phyloP scores from a whole-genome alignment of 768 basidiomycete species.

The Tulasnella sp. region DNA sequence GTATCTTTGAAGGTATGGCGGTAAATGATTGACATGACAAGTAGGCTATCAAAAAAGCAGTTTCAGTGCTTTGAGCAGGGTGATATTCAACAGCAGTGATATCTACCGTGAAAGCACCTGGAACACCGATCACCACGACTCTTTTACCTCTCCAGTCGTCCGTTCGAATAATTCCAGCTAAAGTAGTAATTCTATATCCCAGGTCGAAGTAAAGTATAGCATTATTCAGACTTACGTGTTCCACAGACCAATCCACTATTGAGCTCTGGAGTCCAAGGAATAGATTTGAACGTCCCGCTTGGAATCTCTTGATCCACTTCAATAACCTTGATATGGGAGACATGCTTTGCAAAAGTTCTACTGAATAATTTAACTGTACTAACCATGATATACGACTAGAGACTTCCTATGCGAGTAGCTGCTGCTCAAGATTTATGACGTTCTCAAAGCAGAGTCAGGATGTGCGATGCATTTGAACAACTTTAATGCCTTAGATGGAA shows the following conservation, averaged over 20 bases:
- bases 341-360: no score
- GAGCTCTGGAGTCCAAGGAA: slow-evolving; percentile 50
- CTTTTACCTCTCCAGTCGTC: slow-evolving; percentile 60
- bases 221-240: slow-evolving; percentile 37
- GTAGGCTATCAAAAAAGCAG: slow-evolving; percentile 25
- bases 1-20: slow-evolving; percentile 25
- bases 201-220: no score
- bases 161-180: no score
- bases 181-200: no score
- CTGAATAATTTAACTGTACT: no score
- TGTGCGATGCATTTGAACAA: no score
- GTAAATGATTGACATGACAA: slow-evolving; percentile 38
- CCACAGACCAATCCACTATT: slow-evolving; percentile 55
- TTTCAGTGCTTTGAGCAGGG: not conserved
- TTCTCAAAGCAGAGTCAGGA: no score
- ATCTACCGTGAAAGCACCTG: slow-evolving; percentile 68
- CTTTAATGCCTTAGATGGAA: no score
- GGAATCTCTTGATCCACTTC: not conserved
- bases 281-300: slow-evolving; percentile 33
- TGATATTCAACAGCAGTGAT: not conserved
- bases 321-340: not conserved
- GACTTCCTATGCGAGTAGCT: no score
- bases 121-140: slow-evolving; percentile 63
- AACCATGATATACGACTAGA: no score
- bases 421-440: no score